Evolutionary conservation across 208 protist genomes (phyloP).

Genomic region (Leishmania lainsoni): DNA sequence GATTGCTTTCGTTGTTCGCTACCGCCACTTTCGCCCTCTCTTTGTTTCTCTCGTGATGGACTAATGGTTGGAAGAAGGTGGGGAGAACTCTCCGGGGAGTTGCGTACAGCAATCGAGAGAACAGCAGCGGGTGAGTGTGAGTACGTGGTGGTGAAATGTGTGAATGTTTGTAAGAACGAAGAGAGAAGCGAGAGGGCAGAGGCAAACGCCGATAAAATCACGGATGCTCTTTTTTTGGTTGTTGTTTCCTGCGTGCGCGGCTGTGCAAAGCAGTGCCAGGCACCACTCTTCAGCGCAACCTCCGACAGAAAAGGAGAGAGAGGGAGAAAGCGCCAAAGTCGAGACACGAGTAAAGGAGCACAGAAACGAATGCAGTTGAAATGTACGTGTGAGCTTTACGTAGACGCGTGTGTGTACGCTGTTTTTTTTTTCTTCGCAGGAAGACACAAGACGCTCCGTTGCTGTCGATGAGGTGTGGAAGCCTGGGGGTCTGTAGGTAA

Average conservation of each 20-base stretch:
- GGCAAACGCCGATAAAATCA: not conserved
- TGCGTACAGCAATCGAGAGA: not conserved
- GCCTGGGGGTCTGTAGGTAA: not conserved
- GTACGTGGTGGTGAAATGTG: not conserved
- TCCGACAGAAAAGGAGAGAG: not conserved
- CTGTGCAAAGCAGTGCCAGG: not conserved
- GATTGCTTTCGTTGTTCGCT: not conserved
- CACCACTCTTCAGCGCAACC: not conserved
- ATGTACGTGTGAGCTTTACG: not conserved
- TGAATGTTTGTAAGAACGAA: not conserved
- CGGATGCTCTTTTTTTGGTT: not conserved
- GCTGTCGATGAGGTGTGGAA: not conserved
- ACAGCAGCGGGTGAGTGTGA: not conserved
- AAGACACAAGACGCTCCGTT: not conserved
- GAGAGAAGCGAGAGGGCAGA: not conserved
- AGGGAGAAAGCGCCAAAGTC: not conserved
- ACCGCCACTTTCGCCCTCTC: not conserved
- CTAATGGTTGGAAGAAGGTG: not conserved
- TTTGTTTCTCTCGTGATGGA: not conserved
- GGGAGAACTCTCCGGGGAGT: too few relatives aligned
- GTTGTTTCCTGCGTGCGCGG: not conserved
- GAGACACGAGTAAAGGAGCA: not conserved
- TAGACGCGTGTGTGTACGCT: not conserved
- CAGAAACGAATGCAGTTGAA: not conserved
- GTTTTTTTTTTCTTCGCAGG: not conserved